Base-by-base conservation (phyloP, 2,329 filamentous ascomycete genomes). In the Metarhizium brunneum region DNA sequence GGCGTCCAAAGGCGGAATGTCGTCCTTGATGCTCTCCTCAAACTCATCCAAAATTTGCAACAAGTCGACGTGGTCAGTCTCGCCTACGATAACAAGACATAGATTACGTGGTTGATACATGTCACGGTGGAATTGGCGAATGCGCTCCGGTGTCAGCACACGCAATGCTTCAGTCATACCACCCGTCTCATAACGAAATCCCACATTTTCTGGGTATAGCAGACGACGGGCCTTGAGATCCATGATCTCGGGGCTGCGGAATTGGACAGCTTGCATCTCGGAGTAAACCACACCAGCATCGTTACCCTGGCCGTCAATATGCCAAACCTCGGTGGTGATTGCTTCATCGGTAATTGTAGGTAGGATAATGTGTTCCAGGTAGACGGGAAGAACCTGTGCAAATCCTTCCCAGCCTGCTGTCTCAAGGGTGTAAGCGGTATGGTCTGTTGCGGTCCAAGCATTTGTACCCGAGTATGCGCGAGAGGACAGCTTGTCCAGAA, bases 71-170 rank as follows among this genome's bases (percentile, higher is more conserved):
- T 96, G 89, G 65, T 96, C 85, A 2, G 95, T 84, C 69, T 96
- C 91, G 47, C 94, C 94, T n/a, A 95, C 87, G 57, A 99, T 84
- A 30, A 96, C 82, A 32, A 99, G 75, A 60, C 92, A 95, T 57
- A 99, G 76, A 65, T 99, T 99, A 68, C 92, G 92, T 3, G 94
- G 94, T 68, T 97, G 92, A 66, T 99, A 99, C 92, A 99, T 97
- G 60, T 92, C 88, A 59, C 85, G 85, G 70, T 99, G 94, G 65
- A 97, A 99, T 57, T 86, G 84, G n/a, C 94, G 86, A 61, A 99
- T 99, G 43, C 91, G 85, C 53, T 96, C 88, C 2, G 91, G 85
- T 0, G 90, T 94, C 50, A 99, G 75, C 3, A 91, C 84, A 47
- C 94, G 85, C 52, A 99, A 78, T 38, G 91, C 87, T 64, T 96